Evolutionary conservation across 2,329 filamentous ascomycete species (phyloP).

Genomic region (Zasmidium angulare): DNA sequence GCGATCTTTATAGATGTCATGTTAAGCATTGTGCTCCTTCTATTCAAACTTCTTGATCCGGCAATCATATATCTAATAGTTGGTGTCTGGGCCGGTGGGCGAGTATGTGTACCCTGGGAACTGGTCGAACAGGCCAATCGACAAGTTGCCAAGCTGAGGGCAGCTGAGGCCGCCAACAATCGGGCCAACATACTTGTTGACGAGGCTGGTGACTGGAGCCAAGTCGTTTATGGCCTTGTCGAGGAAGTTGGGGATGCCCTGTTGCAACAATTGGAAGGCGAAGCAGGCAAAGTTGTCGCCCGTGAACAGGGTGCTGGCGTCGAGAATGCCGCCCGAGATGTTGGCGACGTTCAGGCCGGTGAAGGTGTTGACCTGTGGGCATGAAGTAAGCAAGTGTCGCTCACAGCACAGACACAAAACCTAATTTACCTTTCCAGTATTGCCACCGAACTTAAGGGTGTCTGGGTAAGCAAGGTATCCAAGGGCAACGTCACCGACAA

Average conservation of each 20-base stretch:
- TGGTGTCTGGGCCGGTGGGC: conserved; percentile 26
- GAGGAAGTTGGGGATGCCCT: conserved; percentile 31
- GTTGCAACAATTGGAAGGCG: conserved; percentile 34
- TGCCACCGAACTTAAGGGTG: conserved; percentile 35
- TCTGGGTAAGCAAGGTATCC: conserved; percentile 25
- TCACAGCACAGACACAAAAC: no score
- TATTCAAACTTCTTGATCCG: no score
- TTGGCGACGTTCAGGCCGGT: conserved; percentile 35
- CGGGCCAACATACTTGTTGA: conserved; percentile 22
- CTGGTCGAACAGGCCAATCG: conserved; percentile 23
- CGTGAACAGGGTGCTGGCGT: conserved; percentile 16
- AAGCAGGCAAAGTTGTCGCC: conserved; percentile 41
- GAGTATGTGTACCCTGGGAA: conserved; percentile 27
- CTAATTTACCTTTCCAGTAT: conserved; percentile 29
- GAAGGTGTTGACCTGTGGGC: conserved; percentile 36
- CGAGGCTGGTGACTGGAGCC: conserved; percentile 15
- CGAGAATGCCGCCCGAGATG: conserved; percentile 36
- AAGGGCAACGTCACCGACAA: conserved; percentile 17
- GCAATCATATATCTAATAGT: conserved; percentile 16
- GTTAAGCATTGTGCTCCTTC: no score
- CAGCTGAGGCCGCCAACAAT: conserved; percentile 23
- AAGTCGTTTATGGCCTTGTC: conserved; percentile 14
- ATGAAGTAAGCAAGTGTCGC: no score
- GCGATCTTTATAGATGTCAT: no score
- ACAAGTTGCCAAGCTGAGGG: conserved; percentile 19